phyloP scores from a whole-genome alignment of 768 basidiomycete genomes.

The Phaeotremella fagi region DNA sequence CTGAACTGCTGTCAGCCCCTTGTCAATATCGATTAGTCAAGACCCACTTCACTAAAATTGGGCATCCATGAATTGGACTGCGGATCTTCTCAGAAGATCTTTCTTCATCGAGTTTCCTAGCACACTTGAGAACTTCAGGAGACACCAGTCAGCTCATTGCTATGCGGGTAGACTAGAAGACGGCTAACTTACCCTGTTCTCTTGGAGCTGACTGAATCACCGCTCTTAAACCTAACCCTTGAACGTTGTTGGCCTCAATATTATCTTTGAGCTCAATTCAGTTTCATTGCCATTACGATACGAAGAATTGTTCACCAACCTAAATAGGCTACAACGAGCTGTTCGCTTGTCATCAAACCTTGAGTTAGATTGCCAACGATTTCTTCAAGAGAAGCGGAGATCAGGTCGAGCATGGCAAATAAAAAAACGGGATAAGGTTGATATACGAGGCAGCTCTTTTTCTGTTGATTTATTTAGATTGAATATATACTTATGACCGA shows the following conservation, averaged over 20 bases:
- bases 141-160: too few relatives aligned
- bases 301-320: not conserved
- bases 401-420: not conserved
- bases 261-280: not conserved
- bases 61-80: slow-evolving; percentile 13
- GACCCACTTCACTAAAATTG: slow-evolving; percentile 21
- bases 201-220: not conserved
- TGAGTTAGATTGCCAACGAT: not conserved
- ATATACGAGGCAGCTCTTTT: too few relatives aligned
- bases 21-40: not conserved
- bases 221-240: slow-evolving; percentile 1
- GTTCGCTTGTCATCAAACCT: not conserved
- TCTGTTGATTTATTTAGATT: too few relatives aligned
- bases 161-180: too few relatives aligned
- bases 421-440: too few relatives aligned
- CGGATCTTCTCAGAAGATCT: slow-evolving; percentile 1
- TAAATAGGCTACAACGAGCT: not conserved
- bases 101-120: slow-evolving; percentile 11
- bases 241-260: not conserved
- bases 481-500: too few relatives aligned
- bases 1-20: slow-evolving; percentile 3
- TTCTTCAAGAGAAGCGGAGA: not conserved
- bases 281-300: not conserved
- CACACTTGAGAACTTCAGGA: too few relatives aligned
- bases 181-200: slow-evolving; percentile 2